Percentiles rank a stretch among this genome's conserved stretches.
These are phyloP conservation scores for Nannochloropsis gaditana DNA, from an alignment of 108 stramenopile species.

Conservation along the genomic window DNA sequence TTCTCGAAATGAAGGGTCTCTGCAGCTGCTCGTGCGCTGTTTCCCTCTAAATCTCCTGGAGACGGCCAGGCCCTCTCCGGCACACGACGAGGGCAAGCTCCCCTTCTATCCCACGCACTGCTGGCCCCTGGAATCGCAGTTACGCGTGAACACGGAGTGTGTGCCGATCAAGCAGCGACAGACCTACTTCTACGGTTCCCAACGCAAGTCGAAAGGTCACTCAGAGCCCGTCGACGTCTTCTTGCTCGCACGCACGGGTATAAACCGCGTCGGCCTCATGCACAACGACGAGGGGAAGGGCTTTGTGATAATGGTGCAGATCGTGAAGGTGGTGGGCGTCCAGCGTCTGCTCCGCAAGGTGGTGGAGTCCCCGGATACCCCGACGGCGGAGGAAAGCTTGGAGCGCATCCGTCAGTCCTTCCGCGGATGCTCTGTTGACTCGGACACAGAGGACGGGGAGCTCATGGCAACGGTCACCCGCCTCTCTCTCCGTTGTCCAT, in stretches of 20 bases:
- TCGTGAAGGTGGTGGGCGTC: slow-evolving; percentile 23
- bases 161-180: slow-evolving; percentile 43
- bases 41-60: not conserved
- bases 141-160: slow-evolving; percentile 25
- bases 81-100: not conserved
- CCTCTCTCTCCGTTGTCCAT: slow-evolving; percentile 46
- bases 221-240: slow-evolving; percentile 38
- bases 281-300: slow-evolving; percentile 20
- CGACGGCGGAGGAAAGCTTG: slow-evolving; percentile 27
- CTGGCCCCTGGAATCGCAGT: slow-evolving; percentile 44
- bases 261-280: slow-evolving; percentile 28
- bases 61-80: not conserved
- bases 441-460: slow-evolving; percentile 25
- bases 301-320: not conserved
- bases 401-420: slow-evolving; percentile 41
- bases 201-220: slow-evolving; percentile 37
- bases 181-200: slow-evolving; percentile 30
- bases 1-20: not conserved
- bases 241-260: slow-evolving; percentile 2
- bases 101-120: slow-evolving; percentile 22
- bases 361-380: not conserved
- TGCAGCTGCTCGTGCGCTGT: not conserved
- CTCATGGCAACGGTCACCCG: slow-evolving; percentile 46
- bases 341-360: slow-evolving; percentile 21
- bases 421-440: slow-evolving; percentile 27